phyloP scores from a whole-genome alignment of 495 filamentous ascomycete species.

The Aspergillus leporis region DNA sequence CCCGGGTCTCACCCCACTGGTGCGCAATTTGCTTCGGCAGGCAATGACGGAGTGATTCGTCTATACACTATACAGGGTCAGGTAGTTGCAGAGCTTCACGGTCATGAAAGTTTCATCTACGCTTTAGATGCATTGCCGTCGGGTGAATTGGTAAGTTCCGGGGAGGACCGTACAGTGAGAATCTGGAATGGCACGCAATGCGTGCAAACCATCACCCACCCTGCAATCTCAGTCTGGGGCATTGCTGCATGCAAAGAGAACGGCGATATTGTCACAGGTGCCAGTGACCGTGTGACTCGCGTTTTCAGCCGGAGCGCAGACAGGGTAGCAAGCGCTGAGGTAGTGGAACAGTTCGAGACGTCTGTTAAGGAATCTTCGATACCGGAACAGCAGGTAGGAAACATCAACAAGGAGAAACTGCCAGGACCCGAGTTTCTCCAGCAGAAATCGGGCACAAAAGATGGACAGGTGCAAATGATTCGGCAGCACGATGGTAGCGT shows the following conservation, averaged over 20 bases:
- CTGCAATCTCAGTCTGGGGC: constrained; percentile 94
- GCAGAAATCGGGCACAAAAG: constrained; percentile 79
- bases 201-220: constrained; percentile 94
- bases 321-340: constrained; percentile 64
- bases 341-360: constrained; percentile 70
- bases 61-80: constrained; percentile 79
- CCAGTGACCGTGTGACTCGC: constrained; percentile 84
- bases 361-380: constrained; percentile 80
- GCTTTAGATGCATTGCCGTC: constrained; percentile 73
- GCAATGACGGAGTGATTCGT: constrained; percentile 83
- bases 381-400: constrained; percentile 75
- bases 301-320: constrained; percentile 76
- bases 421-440: constrained; percentile 83
- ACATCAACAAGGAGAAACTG: constrained; percentile 86
- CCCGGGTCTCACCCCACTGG: constrained; percentile 74
- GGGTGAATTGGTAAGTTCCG: constrained; percentile 86
- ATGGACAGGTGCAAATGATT: constrained; percentile 93
- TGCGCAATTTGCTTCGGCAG: constrained; percentile 84
- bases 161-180: constrained; percentile 88
- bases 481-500: constrained; percentile 74
- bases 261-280: constrained; percentile 89
- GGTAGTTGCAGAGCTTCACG: constrained; percentile 70
- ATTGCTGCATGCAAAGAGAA: constrained; percentile 78
- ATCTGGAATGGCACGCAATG: constrained; percentile 84
- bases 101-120: constrained; percentile 96